Base-by-base conservation (phyloP, 1,284 basidiomycete genomes). In the Ganoderma lingzhi region DNA sequence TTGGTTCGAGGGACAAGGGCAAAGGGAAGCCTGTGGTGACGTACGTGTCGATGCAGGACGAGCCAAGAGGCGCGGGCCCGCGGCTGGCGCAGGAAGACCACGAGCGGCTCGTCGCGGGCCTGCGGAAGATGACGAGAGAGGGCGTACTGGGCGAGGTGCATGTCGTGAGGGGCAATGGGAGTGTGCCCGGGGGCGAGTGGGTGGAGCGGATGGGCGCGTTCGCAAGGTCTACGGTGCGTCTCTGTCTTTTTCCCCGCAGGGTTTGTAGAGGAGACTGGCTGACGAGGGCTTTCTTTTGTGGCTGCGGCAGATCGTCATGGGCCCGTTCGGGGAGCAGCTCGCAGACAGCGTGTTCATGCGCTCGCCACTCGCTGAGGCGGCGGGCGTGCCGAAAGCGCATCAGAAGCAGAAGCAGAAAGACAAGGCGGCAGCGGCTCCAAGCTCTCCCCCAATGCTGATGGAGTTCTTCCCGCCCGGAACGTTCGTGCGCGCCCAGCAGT, bases 391-490 rank as follows among this genome's bases (percentile, higher is more conserved):
- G 19, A 59, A 76, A 78, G 64, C 78, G 14, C 64, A n/a, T 8
- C 41, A 51, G 65, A 32, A 32, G 63, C 62, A 67, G 41, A 30
- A 66, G 17, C 32, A 64, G 9, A 66, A 56, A 35, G 35, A 35
- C 35, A 35, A 35, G 35, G 35, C 35, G 35, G 35, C 62, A 39
- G 51, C 70, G 1, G 53, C 70, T 4, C 35, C 51, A 30, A 62
- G 65, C 6, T 32, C 59, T 9, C 73, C 77, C 15, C 75, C 77
- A n/a, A 65, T 80, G 3, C 76, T 93, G 37, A 89, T 96, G 82
- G 95, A 97, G 80, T 86, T 96, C 78, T 96, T 95, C 83, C 91
- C 90, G 19, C 80, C 87, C 39, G 85, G 86, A 3, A 86, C 86
- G n/a, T 96, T 94, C 78, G 84, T 87, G n/a, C 85, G 86, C 62